Percentiles rank a stretch among this genome's conserved stretches.
Conservation (phyloP, 805 yeast genomes). For the Pichia membranifaciens region DNA sequence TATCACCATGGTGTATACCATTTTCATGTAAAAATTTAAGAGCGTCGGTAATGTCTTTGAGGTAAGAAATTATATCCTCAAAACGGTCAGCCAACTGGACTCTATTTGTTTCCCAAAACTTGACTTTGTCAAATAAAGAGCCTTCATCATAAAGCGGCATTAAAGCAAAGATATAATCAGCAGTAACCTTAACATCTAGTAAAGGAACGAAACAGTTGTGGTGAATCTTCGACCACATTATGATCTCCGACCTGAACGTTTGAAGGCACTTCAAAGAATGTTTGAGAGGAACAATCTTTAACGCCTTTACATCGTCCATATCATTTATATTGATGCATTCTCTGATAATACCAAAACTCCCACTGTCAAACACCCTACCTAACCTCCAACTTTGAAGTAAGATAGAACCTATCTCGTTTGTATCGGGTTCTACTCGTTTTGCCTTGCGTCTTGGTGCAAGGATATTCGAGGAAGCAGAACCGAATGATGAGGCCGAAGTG, state of each 20-base stretch:
- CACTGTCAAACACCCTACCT: conserved; percentile 76
- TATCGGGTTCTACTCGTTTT: conserved; percentile 11
- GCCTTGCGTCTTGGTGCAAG: conserved; percentile 12
- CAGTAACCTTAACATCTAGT: conserved; percentile 54
- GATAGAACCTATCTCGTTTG: conserved; percentile 62
- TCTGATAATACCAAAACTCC: conserved; percentile 85
- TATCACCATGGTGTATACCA: conserved; percentile 74
- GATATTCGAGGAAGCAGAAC: conserved; percentile 19
- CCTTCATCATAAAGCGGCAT: conserved; percentile 69
- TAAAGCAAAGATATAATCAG: conserved; percentile 57
- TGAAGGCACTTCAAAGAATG: conserved; percentile 43
- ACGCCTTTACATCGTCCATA: conserved; percentile 20
- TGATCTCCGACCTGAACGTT: conserved; percentile 64
- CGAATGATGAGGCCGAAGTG: conserved; percentile 10
- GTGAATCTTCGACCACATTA: conserved; percentile 64
- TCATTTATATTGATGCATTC: conserved; percentile 19
- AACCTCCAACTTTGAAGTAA: conserved; percentile 49
- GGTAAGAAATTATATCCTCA: conserved; percentile 31
- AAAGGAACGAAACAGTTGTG: conserved; percentile 65
- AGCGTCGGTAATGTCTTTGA: conserved; percentile 53
- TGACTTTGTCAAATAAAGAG: conserved; percentile 70
- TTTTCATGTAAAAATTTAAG: conserved; percentile 56
- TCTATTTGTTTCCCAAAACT: conserved; percentile 47
- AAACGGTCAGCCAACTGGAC: conserved; percentile 14
- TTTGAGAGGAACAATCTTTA: conserved; percentile 28